Conservation (phyloP, 1,139 yeast species). For the Debaryomyces fabryi region DNA sequence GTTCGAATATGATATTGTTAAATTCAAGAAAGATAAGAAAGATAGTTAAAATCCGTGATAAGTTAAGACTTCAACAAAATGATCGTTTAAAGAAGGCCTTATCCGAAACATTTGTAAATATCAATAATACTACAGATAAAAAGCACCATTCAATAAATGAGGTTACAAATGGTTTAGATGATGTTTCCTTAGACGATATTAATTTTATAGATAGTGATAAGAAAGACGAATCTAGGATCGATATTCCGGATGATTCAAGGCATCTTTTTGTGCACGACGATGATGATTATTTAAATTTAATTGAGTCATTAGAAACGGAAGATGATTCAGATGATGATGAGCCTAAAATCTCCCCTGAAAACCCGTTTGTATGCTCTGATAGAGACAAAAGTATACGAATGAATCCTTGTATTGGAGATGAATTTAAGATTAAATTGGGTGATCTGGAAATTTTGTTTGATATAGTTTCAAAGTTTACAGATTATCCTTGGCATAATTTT, state of each 20-base stretch:
- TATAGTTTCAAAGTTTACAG: conserved; percentile 41
- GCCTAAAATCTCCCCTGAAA: conserved; percentile 48
- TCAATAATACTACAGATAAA: conserved; percentile 14
- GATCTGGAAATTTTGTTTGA: conserved; percentile 43
- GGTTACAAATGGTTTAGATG: conserved; percentile 42
- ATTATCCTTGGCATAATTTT: conserved; percentile 51
- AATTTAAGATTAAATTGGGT: conserved; percentile 43
- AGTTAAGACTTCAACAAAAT: conserved; percentile 34
- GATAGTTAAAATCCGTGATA: conserved; percentile 40
- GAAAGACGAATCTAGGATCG: not conserved
- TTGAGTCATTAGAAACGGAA: conserved; percentile 22
- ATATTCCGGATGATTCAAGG: conserved; percentile 3
- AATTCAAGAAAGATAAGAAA: conserved; percentile 43
- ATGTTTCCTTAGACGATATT: conserved; percentile 41
- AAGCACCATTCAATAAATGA: conserved; percentile 20
- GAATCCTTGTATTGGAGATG: conserved; percentile 48
- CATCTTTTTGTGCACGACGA: not conserved
- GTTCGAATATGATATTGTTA: conserved; percentile 51
- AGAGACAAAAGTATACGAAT: conserved; percentile 36
- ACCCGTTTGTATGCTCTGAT: conserved; percentile 48
- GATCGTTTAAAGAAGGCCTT: conserved; percentile 38
- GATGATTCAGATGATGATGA: conserved; percentile 51
- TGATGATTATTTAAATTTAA: conserved; percentile 12
- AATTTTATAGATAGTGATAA: conserved; percentile 19
- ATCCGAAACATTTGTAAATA: conserved; percentile 24